Base-by-base conservation (phyloP, 495 filamentous ascomycete species). In the Corynascus novoguineensis region DNA sequence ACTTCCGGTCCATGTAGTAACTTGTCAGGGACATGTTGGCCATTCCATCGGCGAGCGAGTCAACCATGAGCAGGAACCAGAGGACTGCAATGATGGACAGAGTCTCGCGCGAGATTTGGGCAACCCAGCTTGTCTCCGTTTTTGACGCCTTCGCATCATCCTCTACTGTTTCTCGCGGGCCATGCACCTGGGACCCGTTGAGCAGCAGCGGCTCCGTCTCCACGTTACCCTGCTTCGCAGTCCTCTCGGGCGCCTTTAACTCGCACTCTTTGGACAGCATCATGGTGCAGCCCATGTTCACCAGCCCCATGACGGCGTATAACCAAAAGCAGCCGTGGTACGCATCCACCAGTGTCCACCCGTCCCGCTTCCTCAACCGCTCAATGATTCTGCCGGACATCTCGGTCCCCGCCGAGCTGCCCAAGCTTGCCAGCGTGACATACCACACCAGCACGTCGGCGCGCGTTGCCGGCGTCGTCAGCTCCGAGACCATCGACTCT, bases 401-500 rank as follows among this genome's bases (percentile, higher is more conserved):
- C 61, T 71, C 68, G 32, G 63, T 68, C 12, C 75, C 74, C 42
- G 40, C 58, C 37, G 48, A 63, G 22, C 56, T 70, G 25, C 57
- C 75, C 51, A 63, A 62, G 37, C 52, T 72, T 28, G 61, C 63
- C 50, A 60, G 59, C 27, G 88, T 76, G 0, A 84, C 82, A 64
- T 95, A 95, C 90, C 90, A 95, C 11, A 87, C 85, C 64, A 92
- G 84, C 25, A 95, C 82, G 70, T 92, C 88, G 35, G 85, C 77
- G 37, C 90, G 73, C 8, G 75, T 73, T 19, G 76, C 76, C n/a
- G 81, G 72, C 0, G 74, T 73, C 0, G 85, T 87, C 29, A 95
- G 74, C 63, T 93, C 87, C 4, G 86, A 82, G 0, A 92, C 70
- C 0, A 84, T 87, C 12, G 85, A 88, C 69, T 95, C 89, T 64